Base-by-base conservation (phyloP, 306 rosid species). In the Sechiopsis laciniata region DNA sequence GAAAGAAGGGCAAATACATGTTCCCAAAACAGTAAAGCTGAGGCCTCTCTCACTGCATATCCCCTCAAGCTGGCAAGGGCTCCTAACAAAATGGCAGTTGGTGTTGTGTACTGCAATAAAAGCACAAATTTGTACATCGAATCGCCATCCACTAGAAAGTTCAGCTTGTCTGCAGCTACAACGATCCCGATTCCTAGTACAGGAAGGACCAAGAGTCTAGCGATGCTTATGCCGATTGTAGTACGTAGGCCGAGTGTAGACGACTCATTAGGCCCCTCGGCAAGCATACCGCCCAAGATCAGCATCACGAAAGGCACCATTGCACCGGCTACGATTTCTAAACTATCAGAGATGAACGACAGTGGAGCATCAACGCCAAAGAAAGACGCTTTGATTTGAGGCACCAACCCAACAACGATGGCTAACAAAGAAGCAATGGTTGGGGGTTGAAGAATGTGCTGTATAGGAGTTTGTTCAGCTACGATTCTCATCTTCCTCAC, bases 261-360 rank as follows among this genome's bases (percentile, higher is more conserved):
- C 5, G 96, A 88, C n/a, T 85, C 88, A n/a, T 76, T 86, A 6
- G 96, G 96, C 45, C 95, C 97, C 81, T 92, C 95, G 3, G 96
- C 92, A 19, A 92, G 92, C 95, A 90, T 87, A 19, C 97, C 97
- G 12, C 97, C 97, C 40, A 92, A 84, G 69, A 92, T 79, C 50
- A 90, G 95, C 96, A 92, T 87, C 52, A 87, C 92, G 14, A 91
- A 83, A 77, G 97, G 97, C 37, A 92, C 96, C 90, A 83, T 86
- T 19, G 92, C 97, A 48, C 82, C 91, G 0, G 80, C 89, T 67
- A 92, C 56, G 77, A 92, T 88, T 52, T 79, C 87, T 54, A 92
- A 78, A 67, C 96, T 89, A 79, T 88, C 95, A 3, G 90, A 88
- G 61, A 90, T 14, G 72, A 88, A 85, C 3, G 88, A 80, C 8